Base-by-base conservation (phyloP, 2,329 filamentous ascomycete species). In the Sporothrix pallida region DNA sequence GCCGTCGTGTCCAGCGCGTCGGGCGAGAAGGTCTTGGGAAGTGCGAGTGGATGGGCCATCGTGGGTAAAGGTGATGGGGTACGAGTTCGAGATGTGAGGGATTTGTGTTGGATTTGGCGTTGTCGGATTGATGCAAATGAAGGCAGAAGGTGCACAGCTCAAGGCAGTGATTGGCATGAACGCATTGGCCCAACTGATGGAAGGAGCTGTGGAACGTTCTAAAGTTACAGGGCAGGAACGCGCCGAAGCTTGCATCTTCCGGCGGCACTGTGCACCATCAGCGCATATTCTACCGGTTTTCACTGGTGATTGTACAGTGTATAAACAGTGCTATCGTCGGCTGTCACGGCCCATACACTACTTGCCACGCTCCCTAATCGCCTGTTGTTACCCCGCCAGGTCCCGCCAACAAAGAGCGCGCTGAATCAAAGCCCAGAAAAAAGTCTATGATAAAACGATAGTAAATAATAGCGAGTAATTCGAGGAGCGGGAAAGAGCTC, bases 1-100 rank as follows among this genome's bases (percentile, higher is more conserved):
- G 94, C 93, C 72, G 97, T 88, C 77, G 94, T 89, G 84, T 97
- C 95, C 83, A 98, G 93, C 69, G 90, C 90, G 81, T 95, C 91
- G 42, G 95, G 92, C 69, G 93, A 88, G 75, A 96, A 92, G 73
- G 91, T 89, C 2, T 88, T 83, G 46, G 91, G 87, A 74, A 88
- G 83, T 76, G 85, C 83, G 79, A 87, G 85, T 26, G 83, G 84
- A 79, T 83, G 84, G 67, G 83, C 78, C 63, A 71, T 75, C 46
- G 52, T 52, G 68, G 44, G 50, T 3, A 56, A 20, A 12, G 48
- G 52, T 31, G 17, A 58, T 44, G 12, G 46, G 7, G 31, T 37
- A 37, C 7, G 31, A 37, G 31, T 7, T 48, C 7, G 46, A 48
- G 46, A 13, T 48, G 46, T 48, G 52, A 23, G 17, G 52, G 46